Evolutionary conservation across 2,329 filamentous ascomycete genomes (phyloP), one percentile per base, ranked within the genome.

Genomic region (Fusarium liriodendri): DNA sequence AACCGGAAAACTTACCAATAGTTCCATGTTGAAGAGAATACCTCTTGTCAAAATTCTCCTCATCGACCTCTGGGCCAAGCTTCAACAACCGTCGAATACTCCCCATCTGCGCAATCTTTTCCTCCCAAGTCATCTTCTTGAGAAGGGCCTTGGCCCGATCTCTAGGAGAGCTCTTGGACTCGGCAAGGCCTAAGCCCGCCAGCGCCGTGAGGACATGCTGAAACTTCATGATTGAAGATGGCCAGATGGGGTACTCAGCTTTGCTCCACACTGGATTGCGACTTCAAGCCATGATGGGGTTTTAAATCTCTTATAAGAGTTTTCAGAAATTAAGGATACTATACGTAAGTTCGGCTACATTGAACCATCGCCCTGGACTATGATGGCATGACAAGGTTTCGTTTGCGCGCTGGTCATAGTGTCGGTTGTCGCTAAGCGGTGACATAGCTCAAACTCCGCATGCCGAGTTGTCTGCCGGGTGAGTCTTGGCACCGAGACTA

Each of bases 31-130:
- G 72, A 2, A 64, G 62, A 27, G 62, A 14, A 38, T 73, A 70
- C 29, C 66, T 71, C n/a, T 32, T 69, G n/a, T 76, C 42, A 37
- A 68, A 75, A 33, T 73, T 73, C 27, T 64, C 68, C 50, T 76
- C 63, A 14, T 76, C 65, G 18, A 75, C 18, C 22, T 62, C 22
- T 1, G 64, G 57, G 18, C 69, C 67, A 3, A 64, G 61, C 29
- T 68, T 75, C 11, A 73, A 27, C 20, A 71, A 47, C 14, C 72
- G 61, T 27, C 74, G 67, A n/a, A 76, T 66, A 27, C 72, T 66
- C 6, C 72, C 74, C 66, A 75, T 71, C 58, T 76, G 70, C 5
- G 70, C 70, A 64, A 73, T 57, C 64, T 76, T 76, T 32, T 76
- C 74, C 25, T 75, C 68, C 60, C 64, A 75, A 5, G 72, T 73